Evolutionary conservation across 2,329 filamentous ascomycete genomes (phyloP), one percentile per base, ranked within the genome.

Genomic region (Xylariaceae sp.): DNA sequence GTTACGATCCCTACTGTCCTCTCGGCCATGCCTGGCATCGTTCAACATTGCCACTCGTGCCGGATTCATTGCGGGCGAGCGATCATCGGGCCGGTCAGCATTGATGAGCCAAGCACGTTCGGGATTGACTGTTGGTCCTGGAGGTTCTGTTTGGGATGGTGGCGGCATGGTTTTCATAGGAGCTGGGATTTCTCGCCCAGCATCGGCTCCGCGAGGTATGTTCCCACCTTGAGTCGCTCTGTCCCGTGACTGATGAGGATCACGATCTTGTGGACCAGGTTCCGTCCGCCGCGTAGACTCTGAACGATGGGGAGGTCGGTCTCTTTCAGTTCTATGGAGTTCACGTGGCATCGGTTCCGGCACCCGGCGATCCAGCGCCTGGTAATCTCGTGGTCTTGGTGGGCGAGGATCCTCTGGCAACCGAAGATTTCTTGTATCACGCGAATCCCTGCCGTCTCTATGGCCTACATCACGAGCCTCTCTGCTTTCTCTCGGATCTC

Each of bases 61-160:
- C 1, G 77, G 75, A 36, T 80, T 80, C 50, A 80, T 67, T 10
- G 72, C 64, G 2, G 75, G 72, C 2, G 70, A 55, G 16, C 68
- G 66, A 30, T 74, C 71, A 37, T 65, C 67, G 16, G 71, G 62
- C 1, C 71, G 71, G 48, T 67, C 65, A 6, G 61, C 60, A 49
- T 62, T 61, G 13, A 81, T 74, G 5, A 80, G 68, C 8, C 78
- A 74, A 29, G 79, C 78, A 53, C 80, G 74, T 48, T 81, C 78
- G 1, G 80, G 79, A 56, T 83, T 82, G 61, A 83, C 78, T 8
- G 71, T 70, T 7, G 78, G 77, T 10, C 79, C 80, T 16, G 70
- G 65, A 2, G 61, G 13, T 9, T 69, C 65, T 3, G 58, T 53
- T 29, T 68, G 64, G 4, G 61, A 59, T 37, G 67, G 65, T 34